Evolutionary conservation across 1,284 basidiomycete species (phyloP).

Genomic region (Puccinia horiana): DNA sequence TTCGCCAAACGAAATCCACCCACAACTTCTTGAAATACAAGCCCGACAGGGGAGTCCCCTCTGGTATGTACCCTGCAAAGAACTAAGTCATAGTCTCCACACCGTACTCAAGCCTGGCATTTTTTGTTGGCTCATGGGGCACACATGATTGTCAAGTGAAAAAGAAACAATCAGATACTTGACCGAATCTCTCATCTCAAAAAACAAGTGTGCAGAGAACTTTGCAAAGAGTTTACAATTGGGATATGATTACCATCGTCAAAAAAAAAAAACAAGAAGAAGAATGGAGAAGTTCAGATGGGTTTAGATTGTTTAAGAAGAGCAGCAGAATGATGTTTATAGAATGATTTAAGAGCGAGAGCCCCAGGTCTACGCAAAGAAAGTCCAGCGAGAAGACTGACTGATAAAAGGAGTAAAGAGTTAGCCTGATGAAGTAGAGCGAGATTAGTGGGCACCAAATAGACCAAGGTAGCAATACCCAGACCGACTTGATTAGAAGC

Average conservation of each 20-base stretch:
- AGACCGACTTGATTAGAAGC: slow-evolving; percentile 83
- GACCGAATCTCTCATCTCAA: too few relatives aligned
- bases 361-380: slow-evolving; percentile 71
- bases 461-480: slow-evolving; percentile 87
- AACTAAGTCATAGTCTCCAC: too few relatives aligned
- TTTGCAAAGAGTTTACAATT: too few relatives aligned
- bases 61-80: too few relatives aligned
- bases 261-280: background rate
- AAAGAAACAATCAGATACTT: too few relatives aligned
- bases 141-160: too few relatives aligned
- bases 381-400: slow-evolving; percentile 75
- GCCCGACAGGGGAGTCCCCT: too few relatives aligned
- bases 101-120: too few relatives aligned
- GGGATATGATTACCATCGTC: background rate
- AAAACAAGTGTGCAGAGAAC: too few relatives aligned
- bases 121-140: too few relatives aligned
- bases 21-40: too few relatives aligned
- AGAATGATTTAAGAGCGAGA: slow-evolving; percentile 63
- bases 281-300: background rate
- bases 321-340: background rate
- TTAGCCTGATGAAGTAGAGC: slow-evolving; percentile 95
- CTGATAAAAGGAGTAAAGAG: slow-evolving; percentile 81
- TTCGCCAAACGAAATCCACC: too few relatives aligned
- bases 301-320: background rate
- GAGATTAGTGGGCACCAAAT: slow-evolving; percentile 87